phyloP scores from a whole-genome alignment of 257 asterid species.

The Jaltomata sinuosa region DNA sequence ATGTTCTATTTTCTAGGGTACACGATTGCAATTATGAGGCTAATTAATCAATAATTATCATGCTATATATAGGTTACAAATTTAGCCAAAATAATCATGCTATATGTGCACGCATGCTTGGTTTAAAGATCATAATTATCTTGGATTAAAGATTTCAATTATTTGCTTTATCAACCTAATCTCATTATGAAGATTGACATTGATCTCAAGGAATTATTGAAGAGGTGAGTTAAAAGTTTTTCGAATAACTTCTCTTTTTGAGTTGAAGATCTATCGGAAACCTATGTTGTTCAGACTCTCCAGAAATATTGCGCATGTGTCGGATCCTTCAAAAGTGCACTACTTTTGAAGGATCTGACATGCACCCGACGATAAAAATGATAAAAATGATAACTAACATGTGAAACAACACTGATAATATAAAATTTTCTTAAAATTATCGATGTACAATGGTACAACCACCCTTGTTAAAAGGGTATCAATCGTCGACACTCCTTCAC shows the following conservation, averaged over 20 bases:
- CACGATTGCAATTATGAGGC: slow-evolving; percentile 6
- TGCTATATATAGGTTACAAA: background rate
- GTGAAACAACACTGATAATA: background rate
- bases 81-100: slow-evolving; percentile 18
- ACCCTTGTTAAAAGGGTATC: background rate
- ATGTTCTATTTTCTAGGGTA: background rate
- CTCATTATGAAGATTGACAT: background rate
- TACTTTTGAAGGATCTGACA: too few species aligned
- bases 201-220: background rate
- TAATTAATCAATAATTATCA: background rate
- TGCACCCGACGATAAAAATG: too few species aligned
- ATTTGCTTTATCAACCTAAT: background rate
- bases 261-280: too few species aligned
- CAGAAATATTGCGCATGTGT: too few species aligned
- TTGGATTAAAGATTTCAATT: background rate
- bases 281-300: too few species aligned
- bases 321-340: too few species aligned
- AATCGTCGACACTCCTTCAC: background rate
- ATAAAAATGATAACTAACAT: background rate
- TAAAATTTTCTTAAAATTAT: background rate
- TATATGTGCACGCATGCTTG: slow-evolving; percentile 12
- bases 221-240: background rate
- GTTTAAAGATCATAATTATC: slow-evolving; percentile 8
- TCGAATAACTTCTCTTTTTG: too few species aligned
- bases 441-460: background rate